A percentile compares a stretch with the other conserved stretches of the same genome.
phyloP scores from a whole-genome alignment of 495 filamentous ascomycete genomes.

The Penicillium turbatum region DNA sequence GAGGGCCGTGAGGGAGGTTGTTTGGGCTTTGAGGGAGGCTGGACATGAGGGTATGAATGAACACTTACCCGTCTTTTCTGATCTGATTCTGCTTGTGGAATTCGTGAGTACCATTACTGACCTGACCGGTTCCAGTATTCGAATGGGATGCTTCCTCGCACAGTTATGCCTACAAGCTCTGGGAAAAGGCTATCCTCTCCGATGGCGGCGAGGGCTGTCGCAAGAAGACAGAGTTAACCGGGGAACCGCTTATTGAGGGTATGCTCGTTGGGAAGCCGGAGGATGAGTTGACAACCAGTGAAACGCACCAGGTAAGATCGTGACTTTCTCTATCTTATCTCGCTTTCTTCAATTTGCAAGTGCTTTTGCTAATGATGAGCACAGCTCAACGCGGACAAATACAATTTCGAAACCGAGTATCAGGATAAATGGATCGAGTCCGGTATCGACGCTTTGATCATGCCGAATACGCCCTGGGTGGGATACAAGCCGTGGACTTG shows the following conservation, averaged over 20 bases:
- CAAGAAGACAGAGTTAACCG: conserved; percentile 46
- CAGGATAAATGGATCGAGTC: conserved; percentile 52
- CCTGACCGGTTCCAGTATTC: no score
- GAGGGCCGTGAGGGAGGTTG: conserved; percentile 40
- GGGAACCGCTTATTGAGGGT: conserved; percentile 54
- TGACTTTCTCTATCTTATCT: neutral
- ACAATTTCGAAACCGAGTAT: conserved; percentile 28
- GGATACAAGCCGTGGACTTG: conserved; percentile 45
- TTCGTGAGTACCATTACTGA: no score
- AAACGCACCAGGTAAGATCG: conserved; percentile 22
- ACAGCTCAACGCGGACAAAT: conserved; percentile 35
- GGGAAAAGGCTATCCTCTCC: conserved; percentile 51
- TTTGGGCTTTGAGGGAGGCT: conserved; percentile 38
- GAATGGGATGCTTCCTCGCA: conserved; percentile 40
- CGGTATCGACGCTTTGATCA: conserved; percentile 63
- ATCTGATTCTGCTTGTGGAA: no score
- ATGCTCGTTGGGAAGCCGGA: conserved; percentile 39
- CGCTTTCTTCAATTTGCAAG: no score
- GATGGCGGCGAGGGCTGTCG: conserved; percentile 55
- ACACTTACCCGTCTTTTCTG: neutral
- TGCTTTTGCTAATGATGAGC: no score
- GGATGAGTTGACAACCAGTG: conserved; percentile 27
- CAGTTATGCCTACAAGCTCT: conserved; percentile 30
- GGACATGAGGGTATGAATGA: conserved; percentile 44
- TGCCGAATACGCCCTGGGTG: conserved; percentile 53